Evolutionary conservation across 1,284 basidiomycete species (phyloP).

Genomic region (Acaromyces ingoldii): DNA sequence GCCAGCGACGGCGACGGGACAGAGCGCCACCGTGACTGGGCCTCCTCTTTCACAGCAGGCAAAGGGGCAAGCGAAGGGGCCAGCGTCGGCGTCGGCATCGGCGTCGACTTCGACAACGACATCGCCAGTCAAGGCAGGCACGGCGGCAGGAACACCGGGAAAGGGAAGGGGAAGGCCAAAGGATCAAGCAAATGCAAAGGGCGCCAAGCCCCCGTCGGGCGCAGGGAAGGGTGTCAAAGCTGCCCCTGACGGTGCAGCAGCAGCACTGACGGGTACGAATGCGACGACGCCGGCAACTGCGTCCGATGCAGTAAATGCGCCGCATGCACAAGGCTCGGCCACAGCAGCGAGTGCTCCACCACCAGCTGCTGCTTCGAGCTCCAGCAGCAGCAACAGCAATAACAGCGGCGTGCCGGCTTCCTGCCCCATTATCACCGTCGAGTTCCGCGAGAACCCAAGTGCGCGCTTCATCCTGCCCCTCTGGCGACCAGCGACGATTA

Average conservation of each 20-base stretch:
- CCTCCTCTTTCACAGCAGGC: background rate
- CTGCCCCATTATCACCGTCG: conserved; percentile 46
- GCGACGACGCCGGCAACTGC: background rate
- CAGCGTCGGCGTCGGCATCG: background rate
- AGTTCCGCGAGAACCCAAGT: conserved; percentile 48
- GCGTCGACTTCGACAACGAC: too few species aligned
- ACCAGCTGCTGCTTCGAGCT: background rate
- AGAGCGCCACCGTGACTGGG: too few species aligned
- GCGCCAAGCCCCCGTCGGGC: background rate
- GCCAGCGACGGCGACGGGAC: too few species aligned
- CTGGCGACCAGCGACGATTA: conserved; percentile 24
- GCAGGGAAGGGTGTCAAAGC: too few species aligned
- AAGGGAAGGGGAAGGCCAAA: background rate
- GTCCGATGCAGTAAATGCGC: background rate
- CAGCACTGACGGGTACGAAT: background rate
- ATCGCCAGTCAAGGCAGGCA: too few species aligned
- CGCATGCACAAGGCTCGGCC: background rate
- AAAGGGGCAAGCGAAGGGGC: background rate
- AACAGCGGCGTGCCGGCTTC: background rate
- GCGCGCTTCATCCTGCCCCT: conserved; percentile 45
- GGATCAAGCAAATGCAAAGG: background rate
- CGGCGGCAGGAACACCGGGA: too few species aligned
- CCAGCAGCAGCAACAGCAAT: background rate
- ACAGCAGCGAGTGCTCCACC: background rate
- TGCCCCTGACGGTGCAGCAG: too few species aligned